These are phyloP conservation scores for Wickerhamiella musiphila DNA, from an alignment of 805 yeast genomes.

Conservation along the genomic window DNA sequence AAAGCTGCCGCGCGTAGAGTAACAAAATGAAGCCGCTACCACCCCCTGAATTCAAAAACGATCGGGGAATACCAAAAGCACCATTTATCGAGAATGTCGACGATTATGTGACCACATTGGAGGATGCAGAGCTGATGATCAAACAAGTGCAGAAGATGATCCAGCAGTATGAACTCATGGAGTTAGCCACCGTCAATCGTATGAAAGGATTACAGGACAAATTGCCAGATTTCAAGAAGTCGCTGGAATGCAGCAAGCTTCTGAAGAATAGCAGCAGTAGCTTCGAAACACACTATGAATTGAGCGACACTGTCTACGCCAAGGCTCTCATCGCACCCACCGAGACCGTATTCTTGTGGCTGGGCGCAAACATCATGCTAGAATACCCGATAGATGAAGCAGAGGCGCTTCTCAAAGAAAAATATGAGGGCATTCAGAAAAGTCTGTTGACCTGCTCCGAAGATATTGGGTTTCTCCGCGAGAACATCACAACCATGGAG, in stretches of 20 bases:
- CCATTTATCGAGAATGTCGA: slow-evolving; percentile 80
- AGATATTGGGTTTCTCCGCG: slow-evolving; percentile 69
- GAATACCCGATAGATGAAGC: slow-evolving; percentile 90
- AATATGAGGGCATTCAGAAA: slow-evolving; percentile 44
- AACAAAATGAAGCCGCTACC: slow-evolving; percentile 4
- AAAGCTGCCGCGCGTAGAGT: not conserved
- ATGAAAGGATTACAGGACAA: slow-evolving; percentile 36
- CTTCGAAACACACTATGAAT: slow-evolving; percentile 69
- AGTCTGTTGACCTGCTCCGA: slow-evolving; percentile 51
- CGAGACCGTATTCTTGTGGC: slow-evolving; percentile 69
- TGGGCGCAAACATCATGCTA: slow-evolving; percentile 97
- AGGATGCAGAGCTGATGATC: slow-evolving; percentile 55
- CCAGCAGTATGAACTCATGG: slow-evolving; percentile 29
- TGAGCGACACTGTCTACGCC: slow-evolving; percentile 84
- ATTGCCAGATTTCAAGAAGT: slow-evolving; percentile 83
- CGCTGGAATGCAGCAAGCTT: slow-evolving; percentile 54
- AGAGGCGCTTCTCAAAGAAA: slow-evolving; percentile 40
- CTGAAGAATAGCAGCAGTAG: slow-evolving; percentile 32
- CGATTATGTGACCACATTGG: slow-evolving; percentile 46
- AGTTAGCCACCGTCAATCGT: slow-evolving; percentile 25
- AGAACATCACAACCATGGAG: slow-evolving; percentile 92
- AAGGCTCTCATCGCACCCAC: slow-evolving; percentile 54
- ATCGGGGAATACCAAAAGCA: slow-evolving; percentile 94
- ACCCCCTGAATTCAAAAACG: slow-evolving; percentile 32
- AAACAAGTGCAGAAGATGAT: slow-evolving; percentile 68